Base-by-base conservation (phyloP, 495 filamentous ascomycete genomes). In the Entonaema liquescens region DNA sequence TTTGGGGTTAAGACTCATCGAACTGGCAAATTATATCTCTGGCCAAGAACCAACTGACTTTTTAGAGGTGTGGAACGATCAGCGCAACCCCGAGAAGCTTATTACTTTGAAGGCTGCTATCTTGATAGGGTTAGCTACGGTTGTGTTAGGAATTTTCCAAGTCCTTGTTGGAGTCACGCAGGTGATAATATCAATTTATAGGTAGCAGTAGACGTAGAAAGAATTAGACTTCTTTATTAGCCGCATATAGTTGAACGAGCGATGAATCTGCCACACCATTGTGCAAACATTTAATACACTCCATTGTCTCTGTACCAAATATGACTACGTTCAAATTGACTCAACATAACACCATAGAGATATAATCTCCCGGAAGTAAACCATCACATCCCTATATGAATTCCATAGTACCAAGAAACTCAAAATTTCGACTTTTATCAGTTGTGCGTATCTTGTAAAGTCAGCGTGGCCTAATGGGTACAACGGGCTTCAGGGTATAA, bases 101-200 rank as follows among this genome's bases (percentile, higher is more conserved):
- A 21, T 63, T 31, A 63, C 60, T 17, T 54, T 63, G 8, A 63
- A 31, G 26, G 60, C 60, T 23, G 60, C 40, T 29, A 55, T 63
- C 23, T 15, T 31, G 31, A 55, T 63, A 29, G 60, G 60, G 7
- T 19, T 17, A 42, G 49, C 35, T 19, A 63, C 29, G 1, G 40
- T 63, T 35, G 6, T 40, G 3, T 35, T 63, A 19, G 19, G 60
- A 2, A 42, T 55, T 13, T 25, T 63, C 40, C 60, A 63, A 63
- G 33, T 63, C 5, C 21, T 55, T 2, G 23, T 63, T 3, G 60
- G 60, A 1, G 21, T 55, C 13, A 49, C 28, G 21, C 60, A 63
- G 35, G 13, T 63, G 6, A 49, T 9, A n/a, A 15, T 53, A 36
- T 56, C n/a, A 23, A 56, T 36, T 21, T 17, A 36, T 11, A 56